Percentiles rank a stretch among this genome's conserved stretches.
Evolutionary conservation across 2,329 filamentous ascomycete species (phyloP).

Genomic region (Didymella pinodella): DNA sequence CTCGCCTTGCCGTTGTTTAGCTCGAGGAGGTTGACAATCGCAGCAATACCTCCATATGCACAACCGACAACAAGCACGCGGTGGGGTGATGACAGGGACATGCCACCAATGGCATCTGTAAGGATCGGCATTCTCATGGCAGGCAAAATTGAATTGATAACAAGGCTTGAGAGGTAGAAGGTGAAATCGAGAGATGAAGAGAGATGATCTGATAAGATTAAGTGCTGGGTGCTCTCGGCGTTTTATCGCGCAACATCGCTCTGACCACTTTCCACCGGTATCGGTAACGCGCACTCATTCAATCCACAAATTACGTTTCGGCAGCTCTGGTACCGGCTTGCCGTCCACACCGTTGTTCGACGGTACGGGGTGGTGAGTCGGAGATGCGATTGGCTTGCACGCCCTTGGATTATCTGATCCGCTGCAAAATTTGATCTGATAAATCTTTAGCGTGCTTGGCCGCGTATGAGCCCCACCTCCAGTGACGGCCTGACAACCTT

Average conservation of each 20-base stretch:
- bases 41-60: constrained; percentile 74
- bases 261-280: constrained; percentile 25
- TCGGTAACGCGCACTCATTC: constrained; percentile 13
- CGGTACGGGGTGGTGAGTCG: constrained; percentile 4
- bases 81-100: constrained; percentile 45
- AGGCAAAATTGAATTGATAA: constrained; percentile 28
- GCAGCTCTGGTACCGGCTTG: constrained; percentile 1
- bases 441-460: constrained; percentile 25
- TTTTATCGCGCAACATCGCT: constrained; percentile 25
- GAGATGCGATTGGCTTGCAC: constrained; percentile 10
- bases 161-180: neutral
- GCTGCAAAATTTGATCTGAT: constrained; percentile 33
- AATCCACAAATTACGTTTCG: constrained; percentile 9
- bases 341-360: constrained; percentile 16
- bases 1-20: constrained; percentile 65
- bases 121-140: constrained; percentile 42
- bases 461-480: constrained; percentile 1
- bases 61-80: constrained; percentile 72
- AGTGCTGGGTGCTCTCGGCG: constrained; percentile 21
- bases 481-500: constrained; percentile 3
- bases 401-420: constrained; percentile 28
- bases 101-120: constrained; percentile 34
- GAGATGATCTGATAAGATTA: constrained; percentile 52
- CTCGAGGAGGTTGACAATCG: constrained; percentile 72
- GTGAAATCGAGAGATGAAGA: constrained; percentile 7